A percentile compares a stretch with the other conserved stretches of the same genome.
phyloP scores from a whole-genome alignment of 1,284 basidiomycete genomes.

The Ganoderma meredithae region DNA sequence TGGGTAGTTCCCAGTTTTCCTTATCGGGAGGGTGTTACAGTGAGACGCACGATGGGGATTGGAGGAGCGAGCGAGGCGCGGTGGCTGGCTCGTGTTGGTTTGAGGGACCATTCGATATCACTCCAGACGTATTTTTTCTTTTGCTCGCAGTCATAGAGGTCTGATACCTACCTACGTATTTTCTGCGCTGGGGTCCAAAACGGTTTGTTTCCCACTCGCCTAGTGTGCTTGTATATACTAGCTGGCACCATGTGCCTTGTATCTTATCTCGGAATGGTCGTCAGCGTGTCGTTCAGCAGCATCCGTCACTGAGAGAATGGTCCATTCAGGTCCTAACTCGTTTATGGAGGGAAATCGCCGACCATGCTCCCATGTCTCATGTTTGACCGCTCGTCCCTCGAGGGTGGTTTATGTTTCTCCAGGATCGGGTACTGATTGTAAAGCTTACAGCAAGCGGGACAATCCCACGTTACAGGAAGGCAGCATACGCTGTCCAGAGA shows the following conservation, averaged over 20 bases:
- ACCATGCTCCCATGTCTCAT: too few relatives aligned
- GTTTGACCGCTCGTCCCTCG: not conserved
- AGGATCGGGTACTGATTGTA: not conserved
- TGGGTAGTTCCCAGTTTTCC: not conserved
- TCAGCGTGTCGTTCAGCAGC: not conserved
- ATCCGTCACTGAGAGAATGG: not conserved
- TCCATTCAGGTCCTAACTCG: not conserved
- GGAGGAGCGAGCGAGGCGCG: slow-evolving; percentile 5
- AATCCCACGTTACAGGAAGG: not conserved
- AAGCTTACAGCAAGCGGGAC: slow-evolving; percentile 1
- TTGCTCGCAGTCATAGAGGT: slow-evolving; percentile 27
- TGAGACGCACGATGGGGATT: not conserved
- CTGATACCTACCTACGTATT: slow-evolving; percentile 26
- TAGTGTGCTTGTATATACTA: slow-evolving; percentile 22
- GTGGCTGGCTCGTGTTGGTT: slow-evolving; percentile 4
- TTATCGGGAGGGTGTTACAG: not conserved
- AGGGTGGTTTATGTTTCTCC: not conserved
- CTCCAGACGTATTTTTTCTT: slow-evolving; percentile 8
- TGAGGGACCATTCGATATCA: slow-evolving; percentile 12
- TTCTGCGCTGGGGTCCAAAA: slow-evolving; percentile 11
- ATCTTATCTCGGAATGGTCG: slow-evolving; percentile 16
- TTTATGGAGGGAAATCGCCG: not conserved
- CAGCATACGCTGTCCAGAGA: not conserved
- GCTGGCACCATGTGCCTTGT: slow-evolving; percentile 13
- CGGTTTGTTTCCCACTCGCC: slow-evolving; percentile 13